Base-by-base conservation (phyloP, 2,329 filamentous ascomycete genomes). In the Paecilomyces sp. region DNA sequence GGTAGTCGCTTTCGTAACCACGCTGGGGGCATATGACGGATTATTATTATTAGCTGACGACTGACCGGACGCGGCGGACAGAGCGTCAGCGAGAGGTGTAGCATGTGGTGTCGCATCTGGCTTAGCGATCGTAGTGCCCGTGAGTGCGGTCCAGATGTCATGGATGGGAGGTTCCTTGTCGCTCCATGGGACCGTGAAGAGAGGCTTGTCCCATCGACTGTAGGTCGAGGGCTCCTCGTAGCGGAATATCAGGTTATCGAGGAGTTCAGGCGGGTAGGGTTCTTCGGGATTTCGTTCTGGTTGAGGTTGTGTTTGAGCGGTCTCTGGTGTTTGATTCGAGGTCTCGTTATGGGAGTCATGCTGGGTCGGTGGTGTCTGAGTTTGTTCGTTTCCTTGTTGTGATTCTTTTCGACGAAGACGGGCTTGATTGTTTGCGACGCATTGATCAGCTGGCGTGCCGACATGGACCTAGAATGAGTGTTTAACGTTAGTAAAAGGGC, bases 151-250 rank as follows among this genome's bases (percentile, higher is more conserved):
- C 83, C 85, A 88, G 64, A 88, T 87, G 51, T 82, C 80, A 52
- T 83, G 80, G 61, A 78, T 78, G 11, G 84, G 84, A 6, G 84
- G 83, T 15, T 77, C 76, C 6, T 77, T 68, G 67, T 88, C 85
- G 59, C 80, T 77, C 65, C 79, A 81, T 5, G 83, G 80, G 1
- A 87, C 80, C 9, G 83, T 85, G 75, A 87, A 88, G 22, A 88
- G 79, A 0, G 85, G 85, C 55, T 84, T 84, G 69, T 88, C 85
- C 85, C 85, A 88, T 56, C 85, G 79, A 55, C 79, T 84, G 79
- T 86, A 84, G 41, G 83, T 84, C 67, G 84, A 85, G n/a, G 85
- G 85, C 73, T 87, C 85, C 74, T 88, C 85, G 68, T 87, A 88
- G 60, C 85, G 79, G 72, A 85, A 87, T 65, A 86, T 80, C 52